phyloP scores from a whole-genome alignment of 2,329 filamentous ascomycete species.

The Colletotrichum cuscutae region DNA sequence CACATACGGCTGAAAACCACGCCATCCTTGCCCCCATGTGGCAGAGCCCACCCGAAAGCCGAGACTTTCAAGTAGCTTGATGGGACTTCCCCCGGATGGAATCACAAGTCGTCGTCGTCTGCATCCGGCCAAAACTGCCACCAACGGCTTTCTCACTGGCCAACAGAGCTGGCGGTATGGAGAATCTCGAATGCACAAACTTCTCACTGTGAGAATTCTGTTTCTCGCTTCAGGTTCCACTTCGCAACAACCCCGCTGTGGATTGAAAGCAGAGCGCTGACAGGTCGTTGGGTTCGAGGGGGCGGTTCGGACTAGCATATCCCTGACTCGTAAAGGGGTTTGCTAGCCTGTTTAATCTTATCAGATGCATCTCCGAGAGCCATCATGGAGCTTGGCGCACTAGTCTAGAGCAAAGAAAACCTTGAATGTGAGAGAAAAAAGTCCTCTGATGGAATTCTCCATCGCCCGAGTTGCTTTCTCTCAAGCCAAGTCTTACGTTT shows the following conservation, averaged over 20 bases:
- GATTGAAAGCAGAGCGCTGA: background rate
- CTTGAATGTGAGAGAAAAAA: slow-evolving; percentile 6
- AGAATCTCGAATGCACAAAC: background rate
- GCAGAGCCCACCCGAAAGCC: background rate
- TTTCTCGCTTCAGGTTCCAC: slow-evolving; percentile 20
- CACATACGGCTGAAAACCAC: background rate
- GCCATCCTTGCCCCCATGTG: background rate
- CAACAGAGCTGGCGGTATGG: background rate
- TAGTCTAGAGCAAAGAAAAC: slow-evolving; percentile 2
- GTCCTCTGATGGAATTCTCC: background rate
- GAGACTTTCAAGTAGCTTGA: background rate
- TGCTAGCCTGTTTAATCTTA: slow-evolving; percentile 25
- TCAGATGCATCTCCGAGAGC: slow-evolving; percentile 27
- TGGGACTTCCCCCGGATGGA: background rate
- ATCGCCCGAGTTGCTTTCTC: background rate
- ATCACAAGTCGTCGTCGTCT: background rate
- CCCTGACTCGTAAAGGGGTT: slow-evolving; percentile 23
- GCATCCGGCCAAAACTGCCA: background rate
- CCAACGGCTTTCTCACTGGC: background rate
- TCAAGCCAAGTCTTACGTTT: background rate
- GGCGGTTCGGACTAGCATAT: background rate
- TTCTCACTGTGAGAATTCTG: background rate
- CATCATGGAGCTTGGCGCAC: slow-evolving; percentile 21
- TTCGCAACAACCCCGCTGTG: slow-evolving; percentile 25
- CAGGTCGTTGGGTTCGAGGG: background rate